Base-by-base conservation (phyloP, 2,329 filamentous ascomycete genomes). In the Penicillium sp. region DNA sequence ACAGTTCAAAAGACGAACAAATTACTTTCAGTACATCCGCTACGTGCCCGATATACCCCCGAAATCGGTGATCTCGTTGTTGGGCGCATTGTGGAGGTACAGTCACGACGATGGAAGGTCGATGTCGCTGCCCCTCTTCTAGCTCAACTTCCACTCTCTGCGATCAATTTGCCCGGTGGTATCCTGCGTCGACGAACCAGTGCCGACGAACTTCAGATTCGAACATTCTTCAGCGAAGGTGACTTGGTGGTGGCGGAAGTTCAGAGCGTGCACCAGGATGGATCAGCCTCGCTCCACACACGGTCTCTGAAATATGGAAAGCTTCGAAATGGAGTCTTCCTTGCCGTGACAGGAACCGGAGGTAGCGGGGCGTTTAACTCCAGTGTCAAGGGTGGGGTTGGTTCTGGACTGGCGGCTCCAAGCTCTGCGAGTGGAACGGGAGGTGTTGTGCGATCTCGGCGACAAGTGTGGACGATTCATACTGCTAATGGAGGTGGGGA, bases 11-110 rank as follows among this genome's bases (percentile, higher is more conserved):
- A 89, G 62, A 96, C 90, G 43, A 98, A 98, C 76, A 96, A 95
- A 65, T 81, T 98, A 32, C 81, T 98, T 50, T 94, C 87, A 2
- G 85, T 98, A 40, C 81, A 84, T 2, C 88, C 92, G 5, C 75
- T 98, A 2, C 86, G 89, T 45, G 89, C 92, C 12, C 84, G 92
- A 45, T 98, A 98, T 70, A 87, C 80, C 2, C 92, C 92, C 20
- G 90, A 95, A 65, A 95, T 98, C 44, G 92, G 92, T 53, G 92
- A 98, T 66, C 75, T 98, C 3, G 86, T 98, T 2, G 82, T 98
- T 10, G 92, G 92, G 25, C 80, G 92, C 47, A 94, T 98, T 55
- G 80, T 92, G 47, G 87, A 93, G 65, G 92, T 98, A n/a, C 88
- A 95, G 65, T 82, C 85, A 23, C 81, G 82, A 63, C 80, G 90